These are phyloP conservation scores for Ogataea ganodermae DNA, from an alignment of 805 yeast species.

Conservation along the genomic window DNA sequence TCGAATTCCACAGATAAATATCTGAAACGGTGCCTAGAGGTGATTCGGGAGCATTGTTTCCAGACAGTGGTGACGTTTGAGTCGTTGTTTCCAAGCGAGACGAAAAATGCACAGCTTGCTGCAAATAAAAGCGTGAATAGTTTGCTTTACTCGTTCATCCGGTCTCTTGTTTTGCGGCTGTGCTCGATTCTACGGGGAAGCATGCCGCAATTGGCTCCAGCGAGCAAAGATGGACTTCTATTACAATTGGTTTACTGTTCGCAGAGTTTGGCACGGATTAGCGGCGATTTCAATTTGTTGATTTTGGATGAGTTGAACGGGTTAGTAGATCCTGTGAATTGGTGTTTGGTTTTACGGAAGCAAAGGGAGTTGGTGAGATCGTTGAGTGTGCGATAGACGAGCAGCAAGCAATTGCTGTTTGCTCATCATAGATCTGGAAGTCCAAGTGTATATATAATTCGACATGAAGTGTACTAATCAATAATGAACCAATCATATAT, in stretches of 20 bases:
- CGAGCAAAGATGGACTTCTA: conserved; percentile 64
- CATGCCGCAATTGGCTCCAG: conserved; percentile 38
- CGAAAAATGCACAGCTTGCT: conserved; percentile 3
- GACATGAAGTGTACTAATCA: too few relatives aligned
- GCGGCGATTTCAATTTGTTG: conserved; percentile 67
- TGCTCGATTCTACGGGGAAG: conserved; percentile 35
- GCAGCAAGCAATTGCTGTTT: background rate
- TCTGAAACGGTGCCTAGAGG: conserved; percentile 78
- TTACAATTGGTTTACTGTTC: conserved; percentile 87
- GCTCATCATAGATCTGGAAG: too few relatives aligned
- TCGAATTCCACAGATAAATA: conserved; percentile 57
- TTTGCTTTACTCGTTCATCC: conserved; percentile 41
- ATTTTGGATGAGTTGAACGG: conserved; percentile 42
- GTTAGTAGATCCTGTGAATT: conserved; percentile 40
- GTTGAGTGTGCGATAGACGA: conserved; percentile 13
- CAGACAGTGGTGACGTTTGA: conserved; percentile 68
- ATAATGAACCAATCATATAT: too few relatives aligned
- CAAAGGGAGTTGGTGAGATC: conserved; percentile 41
- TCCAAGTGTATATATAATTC: too few relatives aligned
- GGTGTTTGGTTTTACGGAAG: conserved; percentile 45
- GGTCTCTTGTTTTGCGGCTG: conserved; percentile 35
- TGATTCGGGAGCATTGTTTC: conserved; percentile 80
- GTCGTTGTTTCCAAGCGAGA: conserved; percentile 55
- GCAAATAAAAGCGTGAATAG: conserved; percentile 25
- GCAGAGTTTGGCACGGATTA: conserved; percentile 74